Evolutionary conservation across 2,329 filamentous ascomycete species (phyloP), one percentile per base, ranked within the genome.

Genomic region (Penicillium sumatraense): DNA sequence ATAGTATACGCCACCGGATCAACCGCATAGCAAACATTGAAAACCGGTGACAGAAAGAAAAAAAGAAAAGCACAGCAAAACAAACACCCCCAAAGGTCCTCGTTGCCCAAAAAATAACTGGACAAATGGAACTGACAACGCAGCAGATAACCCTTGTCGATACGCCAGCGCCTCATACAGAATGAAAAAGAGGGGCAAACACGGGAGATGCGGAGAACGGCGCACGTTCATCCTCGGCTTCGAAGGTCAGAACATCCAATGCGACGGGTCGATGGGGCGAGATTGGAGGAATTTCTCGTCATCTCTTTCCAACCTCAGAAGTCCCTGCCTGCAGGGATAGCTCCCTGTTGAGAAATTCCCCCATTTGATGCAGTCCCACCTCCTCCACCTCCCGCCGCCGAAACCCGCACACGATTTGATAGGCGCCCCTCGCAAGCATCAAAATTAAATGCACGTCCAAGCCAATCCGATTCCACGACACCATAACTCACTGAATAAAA

Each of bases 221-320:
- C 42, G 42, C 42, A 46, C 42, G 42, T 46, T 46, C 42, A 31
- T 46, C 42, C 42, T 46, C 42, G 42, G 42, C 42, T 29, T 29
- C 16, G 42, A 46, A 46, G n/a, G 23, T 41, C 38, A 41, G 40
- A 44, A 14, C 27, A 46, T 31, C 24, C 27, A 46, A 20, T 46
- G 42, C 42, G 11, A 11, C 42, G 16, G 8, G 21, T 29, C 26
- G 24, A 31, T 33, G 42, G n/a, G 27, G 24, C 26, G 26, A 46
- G 42, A 46, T 46, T 46, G 42, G 42, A 46, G 26, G 42, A 31
- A 46, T 31, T 21, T 31, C 42, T 46, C 42, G 42, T 31, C 18
- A 46, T 31, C 9, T 9, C 26, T 31, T 46, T 31, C 42, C 42
- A 31, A 20, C 26, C 27, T 21, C 42, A 46, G 26, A 31, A 31